A percentile compares a stretch with the other conserved stretches of the same genome.
These are phyloP conservation scores for Astraeus odoratus DNA, from an alignment of 768 basidiomycete genomes.

Conservation along the genomic window DNA sequence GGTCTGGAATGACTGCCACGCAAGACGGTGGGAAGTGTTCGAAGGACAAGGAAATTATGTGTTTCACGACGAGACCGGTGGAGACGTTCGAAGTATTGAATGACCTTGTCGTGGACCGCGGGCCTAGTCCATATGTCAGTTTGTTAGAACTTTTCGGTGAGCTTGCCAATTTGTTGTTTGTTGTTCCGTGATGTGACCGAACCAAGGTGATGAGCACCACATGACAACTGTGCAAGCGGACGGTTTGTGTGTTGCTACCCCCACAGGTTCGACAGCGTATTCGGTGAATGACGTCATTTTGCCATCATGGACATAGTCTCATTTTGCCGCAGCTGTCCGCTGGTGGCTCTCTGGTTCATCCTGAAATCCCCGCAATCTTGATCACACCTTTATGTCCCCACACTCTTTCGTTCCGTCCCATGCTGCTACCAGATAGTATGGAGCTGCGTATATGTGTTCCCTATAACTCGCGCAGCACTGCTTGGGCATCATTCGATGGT, in stretches of 20 bases:
- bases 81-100: conserved; percentile 97
- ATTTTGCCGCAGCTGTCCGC: conserved; percentile 63
- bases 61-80: conserved; percentile 89
- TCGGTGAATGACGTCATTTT: conserved; percentile 52
- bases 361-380: conserved; percentile 92
- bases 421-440: conserved; percentile 98
- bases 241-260: conserved; percentile 89
- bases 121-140: conserved; percentile 96
- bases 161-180: conserved; percentile 19
- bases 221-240: conserved; percentile 99
- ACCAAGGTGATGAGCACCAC: conserved; percentile 94
- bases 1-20: conserved; percentile 37
- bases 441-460: conserved; percentile 98
- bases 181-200: conserved; percentile 3
- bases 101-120: conserved; percentile 95
- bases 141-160: conserved; percentile 92
- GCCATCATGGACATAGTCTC: conserved; percentile 6
- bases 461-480: conserved; percentile 95
- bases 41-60: conserved; percentile 97
- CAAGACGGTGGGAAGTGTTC: conserved; percentile 39
- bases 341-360: conserved; percentile 95
- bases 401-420: conserved; percentile 96
- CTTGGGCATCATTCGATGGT: conserved; percentile 98
- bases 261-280: conserved; percentile 98
- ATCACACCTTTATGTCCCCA: conserved; percentile 99